phyloP scores from a whole-genome alignment of 768 basidiomycete genomes.

The Panaeolus cyanescens region DNA sequence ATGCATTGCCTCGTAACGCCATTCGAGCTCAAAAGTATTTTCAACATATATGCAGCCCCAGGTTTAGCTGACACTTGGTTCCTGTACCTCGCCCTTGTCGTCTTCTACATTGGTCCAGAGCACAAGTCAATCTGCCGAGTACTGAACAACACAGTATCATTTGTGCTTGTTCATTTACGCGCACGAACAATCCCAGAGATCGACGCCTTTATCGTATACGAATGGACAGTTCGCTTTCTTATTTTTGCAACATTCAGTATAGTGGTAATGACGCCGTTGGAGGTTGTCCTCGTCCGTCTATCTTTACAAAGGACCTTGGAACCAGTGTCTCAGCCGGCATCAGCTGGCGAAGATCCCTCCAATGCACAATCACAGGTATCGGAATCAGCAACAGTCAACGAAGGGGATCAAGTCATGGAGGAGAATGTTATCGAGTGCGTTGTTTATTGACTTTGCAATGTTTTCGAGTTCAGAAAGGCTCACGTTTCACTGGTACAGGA shows the following conservation, averaged over 20 bases:
- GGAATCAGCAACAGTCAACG: constrained; percentile 59
- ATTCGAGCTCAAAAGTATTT: not conserved
- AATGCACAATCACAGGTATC: constrained; percentile 66
- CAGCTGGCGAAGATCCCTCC: constrained; percentile 41
- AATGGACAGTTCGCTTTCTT: constrained; percentile 56
- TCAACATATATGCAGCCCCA: not conserved
- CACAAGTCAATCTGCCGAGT: constrained; percentile 47
- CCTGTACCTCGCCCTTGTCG: constrained; percentile 58
- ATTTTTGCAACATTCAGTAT: constrained; percentile 58
- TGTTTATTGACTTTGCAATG: constrained; percentile 32
- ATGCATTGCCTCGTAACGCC: not conserved
- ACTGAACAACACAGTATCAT: constrained; percentile 10
- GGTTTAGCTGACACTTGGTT: constrained; percentile 52
- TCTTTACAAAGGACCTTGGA: constrained; percentile 73
- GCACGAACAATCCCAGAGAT: constrained; percentile 27
- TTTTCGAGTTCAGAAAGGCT: constrained; percentile 5
- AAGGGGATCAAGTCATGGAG: no score
- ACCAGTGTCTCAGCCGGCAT: constrained; percentile 52
- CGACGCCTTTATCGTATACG: constrained; percentile 51
- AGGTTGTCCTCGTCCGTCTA: constrained; percentile 76
- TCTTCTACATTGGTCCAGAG: constrained; percentile 46
- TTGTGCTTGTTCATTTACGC: not conserved
- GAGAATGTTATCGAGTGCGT: constrained; percentile 95
- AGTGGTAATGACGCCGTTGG: constrained; percentile 67
- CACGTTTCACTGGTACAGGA: constrained; percentile 33